Evolutionary conservation across 2,329 filamentous ascomycete genomes (phyloP).

Genomic region (Colletotrichum sp.): DNA sequence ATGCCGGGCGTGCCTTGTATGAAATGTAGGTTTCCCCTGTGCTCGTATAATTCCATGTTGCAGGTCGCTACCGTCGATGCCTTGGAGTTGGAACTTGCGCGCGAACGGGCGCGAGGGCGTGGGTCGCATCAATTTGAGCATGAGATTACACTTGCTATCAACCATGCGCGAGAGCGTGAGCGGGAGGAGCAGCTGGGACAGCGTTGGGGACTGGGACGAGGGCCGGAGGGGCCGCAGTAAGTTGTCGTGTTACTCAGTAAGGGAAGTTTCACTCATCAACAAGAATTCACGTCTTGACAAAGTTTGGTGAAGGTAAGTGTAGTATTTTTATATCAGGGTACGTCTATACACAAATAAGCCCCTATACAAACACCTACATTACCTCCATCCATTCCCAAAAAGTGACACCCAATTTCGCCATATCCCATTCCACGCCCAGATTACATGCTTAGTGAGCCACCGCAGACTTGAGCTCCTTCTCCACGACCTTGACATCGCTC

Average conservation of each 20-base stretch:
- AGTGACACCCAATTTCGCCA: neutral
- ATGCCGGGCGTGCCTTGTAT: neutral
- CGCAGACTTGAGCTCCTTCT: slow-evolving; percentile 14
- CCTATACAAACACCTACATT: neutral
- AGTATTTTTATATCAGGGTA: neutral
- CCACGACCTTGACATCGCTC: slow-evolving; percentile 2
- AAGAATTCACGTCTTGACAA: rapidly evolving
- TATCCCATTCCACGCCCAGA: neutral
- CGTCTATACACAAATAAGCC: neutral
- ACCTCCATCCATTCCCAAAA: neutral
- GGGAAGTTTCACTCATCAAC: rapidly evolving
- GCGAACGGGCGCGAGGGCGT: neutral
- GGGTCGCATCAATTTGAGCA: neutral
- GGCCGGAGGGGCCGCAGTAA: neutral
- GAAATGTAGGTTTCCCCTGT: neutral
- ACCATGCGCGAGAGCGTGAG: neutral
- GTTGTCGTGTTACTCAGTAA: rapidly evolving
- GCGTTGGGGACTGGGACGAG: neutral
- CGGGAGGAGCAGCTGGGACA: neutral
- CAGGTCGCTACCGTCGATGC: neutral
- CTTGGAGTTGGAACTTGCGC: neutral
- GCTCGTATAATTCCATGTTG: neutral
- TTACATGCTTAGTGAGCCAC: neutral
- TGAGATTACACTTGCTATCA: neutral
- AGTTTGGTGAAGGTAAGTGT: neutral